A percentile compares a stretch with the other conserved stretches of the same genome.
Evolutionary conservation across 2,329 filamentous ascomycete species (phyloP).

Genomic region (Epichloe sylvatica): DNA sequence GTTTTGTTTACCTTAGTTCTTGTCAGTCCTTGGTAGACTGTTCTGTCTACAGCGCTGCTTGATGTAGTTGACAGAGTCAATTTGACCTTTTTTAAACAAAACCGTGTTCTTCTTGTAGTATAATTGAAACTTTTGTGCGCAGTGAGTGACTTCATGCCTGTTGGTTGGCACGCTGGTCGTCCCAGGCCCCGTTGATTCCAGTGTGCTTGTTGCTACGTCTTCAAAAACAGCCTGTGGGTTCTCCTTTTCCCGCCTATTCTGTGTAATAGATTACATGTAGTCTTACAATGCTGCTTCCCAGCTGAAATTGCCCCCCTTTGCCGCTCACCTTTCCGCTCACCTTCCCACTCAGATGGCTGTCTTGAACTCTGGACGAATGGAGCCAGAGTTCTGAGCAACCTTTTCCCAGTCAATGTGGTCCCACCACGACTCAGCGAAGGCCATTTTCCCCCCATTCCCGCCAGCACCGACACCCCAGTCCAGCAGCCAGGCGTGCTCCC

Average conservation of each 20-base stretch:
- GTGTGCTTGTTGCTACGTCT: background rate
- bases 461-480: constrained; percentile 53
- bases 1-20: constrained; percentile 1
- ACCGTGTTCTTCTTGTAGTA: background rate
- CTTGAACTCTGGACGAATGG: constrained; percentile 23
- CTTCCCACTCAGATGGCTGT: constrained; percentile 4
- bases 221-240: background rate
- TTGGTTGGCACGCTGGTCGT: no score
- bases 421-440: constrained; percentile 77
- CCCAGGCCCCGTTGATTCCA: background rate
- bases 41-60: background rate
- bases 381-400: constrained; percentile 36
- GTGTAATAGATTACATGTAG: constrained; percentile 1
- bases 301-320: background rate
- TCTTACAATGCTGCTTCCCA: constrained; percentile 5
- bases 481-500: constrained; percentile 84
- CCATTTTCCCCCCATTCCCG: constrained; percentile 57
- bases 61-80: background rate
- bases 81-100: background rate
- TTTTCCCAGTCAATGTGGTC: constrained; percentile 69
- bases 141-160: background rate
- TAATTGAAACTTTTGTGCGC: background rate
- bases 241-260: background rate
- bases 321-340: no score
- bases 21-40: background rate